Evolutionary conservation across 768 basidiomycete genomes (phyloP).

Genomic region (Pleurotus platypus): DNA sequence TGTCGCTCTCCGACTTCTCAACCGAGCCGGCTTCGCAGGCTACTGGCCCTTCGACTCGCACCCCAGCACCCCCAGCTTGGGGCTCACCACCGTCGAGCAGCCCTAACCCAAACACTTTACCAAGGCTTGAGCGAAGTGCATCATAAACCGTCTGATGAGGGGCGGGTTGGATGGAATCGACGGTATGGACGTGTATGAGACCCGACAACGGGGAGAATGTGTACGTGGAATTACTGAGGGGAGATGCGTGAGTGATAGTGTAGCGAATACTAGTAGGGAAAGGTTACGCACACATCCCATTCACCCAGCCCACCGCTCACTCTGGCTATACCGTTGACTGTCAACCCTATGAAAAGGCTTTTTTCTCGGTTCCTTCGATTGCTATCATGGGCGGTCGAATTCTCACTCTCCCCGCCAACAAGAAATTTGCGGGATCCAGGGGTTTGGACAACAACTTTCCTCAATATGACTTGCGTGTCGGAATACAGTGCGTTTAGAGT

Average conservation of each 20-base stretch:
- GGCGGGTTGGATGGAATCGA: slow-evolving; percentile 77
- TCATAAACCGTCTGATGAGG: slow-evolving; percentile 72
- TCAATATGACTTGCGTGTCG: slow-evolving; percentile 54
- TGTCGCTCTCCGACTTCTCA: too few species aligned
- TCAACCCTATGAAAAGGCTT: slow-evolving; percentile 49
- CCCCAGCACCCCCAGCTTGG: slow-evolving; percentile 11
- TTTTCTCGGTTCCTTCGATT: slow-evolving; percentile 44
- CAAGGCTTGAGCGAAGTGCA: slow-evolving; percentile 42
- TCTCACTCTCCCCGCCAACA: slow-evolving; percentile 9
- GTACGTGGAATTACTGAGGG: slow-evolving; percentile 64
- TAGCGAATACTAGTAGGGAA: neutral
- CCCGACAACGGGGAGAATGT: slow-evolving; percentile 66
- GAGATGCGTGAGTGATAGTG: neutral
- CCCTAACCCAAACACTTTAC: slow-evolving; percentile 35
- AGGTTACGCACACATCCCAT: slow-evolving; percentile 66
- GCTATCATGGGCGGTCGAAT: neutral
- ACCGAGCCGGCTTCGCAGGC: too few species aligned
- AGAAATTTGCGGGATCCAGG: slow-evolving; percentile 13
- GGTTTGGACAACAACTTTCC: slow-evolving; percentile 40
- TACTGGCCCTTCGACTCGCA: neutral
- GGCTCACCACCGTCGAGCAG: slow-evolving; percentile 12
- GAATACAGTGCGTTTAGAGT: slow-evolving; percentile 75
- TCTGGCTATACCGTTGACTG: slow-evolving; percentile 55
- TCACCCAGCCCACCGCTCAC: slow-evolving; percentile 61
- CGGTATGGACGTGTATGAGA: slow-evolving; percentile 56